These are phyloP conservation scores for Dissophora globulifera DNA, from an alignment of 192 early-diverging fungal genomes.

Conservation along the genomic window DNA sequence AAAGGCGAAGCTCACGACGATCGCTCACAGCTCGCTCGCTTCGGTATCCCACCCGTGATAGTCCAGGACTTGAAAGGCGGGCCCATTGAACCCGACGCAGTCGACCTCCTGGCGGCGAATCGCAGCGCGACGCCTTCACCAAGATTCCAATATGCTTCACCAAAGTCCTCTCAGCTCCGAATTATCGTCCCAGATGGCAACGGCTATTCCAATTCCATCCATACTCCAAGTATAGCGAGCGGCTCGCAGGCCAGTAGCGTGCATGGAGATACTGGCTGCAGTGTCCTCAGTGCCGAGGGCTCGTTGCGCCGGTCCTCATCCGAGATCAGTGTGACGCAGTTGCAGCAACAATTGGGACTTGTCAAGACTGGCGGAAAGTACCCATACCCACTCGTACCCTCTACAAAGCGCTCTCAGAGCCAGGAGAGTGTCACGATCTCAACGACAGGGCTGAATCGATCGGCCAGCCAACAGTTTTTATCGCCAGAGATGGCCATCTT, in stretches of 20 bases:
- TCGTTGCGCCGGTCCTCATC: slow-evolving; percentile 17
- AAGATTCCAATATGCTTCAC: slow-evolving; percentile 48
- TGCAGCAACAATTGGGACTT: not conserved
- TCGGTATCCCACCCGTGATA: slow-evolving; percentile 15
- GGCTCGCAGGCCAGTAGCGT: slow-evolving; percentile 14
- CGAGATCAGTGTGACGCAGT: slow-evolving; percentile 14
- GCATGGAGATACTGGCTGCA: not conserved
- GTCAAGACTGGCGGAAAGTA: no score
- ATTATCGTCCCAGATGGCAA: slow-evolving; percentile 34
- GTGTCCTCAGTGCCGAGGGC: not conserved
- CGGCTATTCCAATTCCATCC: not conserved
- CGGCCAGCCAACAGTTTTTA: slow-evolving; percentile 39
- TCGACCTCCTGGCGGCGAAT: slow-evolving; percentile 5
- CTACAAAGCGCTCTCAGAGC: no score
- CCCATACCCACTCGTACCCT: no score
- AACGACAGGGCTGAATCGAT: not conserved
- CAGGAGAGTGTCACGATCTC: no score
- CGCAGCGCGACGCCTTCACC: not conserved
- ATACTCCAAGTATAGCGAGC: not conserved
- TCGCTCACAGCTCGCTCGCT: slow-evolving; percentile 27
- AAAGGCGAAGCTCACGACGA: slow-evolving; percentile 23
- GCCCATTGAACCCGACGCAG: slow-evolving; percentile 11
- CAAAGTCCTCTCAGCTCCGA: slow-evolving; percentile 37
- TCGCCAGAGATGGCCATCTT: slow-evolving; percentile 39
- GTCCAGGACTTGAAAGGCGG: slow-evolving; percentile 30